Evolutionary conservation across 1,284 basidiomycete genomes (phyloP).

Genomic region (Ceratobasidium sp.): DNA sequence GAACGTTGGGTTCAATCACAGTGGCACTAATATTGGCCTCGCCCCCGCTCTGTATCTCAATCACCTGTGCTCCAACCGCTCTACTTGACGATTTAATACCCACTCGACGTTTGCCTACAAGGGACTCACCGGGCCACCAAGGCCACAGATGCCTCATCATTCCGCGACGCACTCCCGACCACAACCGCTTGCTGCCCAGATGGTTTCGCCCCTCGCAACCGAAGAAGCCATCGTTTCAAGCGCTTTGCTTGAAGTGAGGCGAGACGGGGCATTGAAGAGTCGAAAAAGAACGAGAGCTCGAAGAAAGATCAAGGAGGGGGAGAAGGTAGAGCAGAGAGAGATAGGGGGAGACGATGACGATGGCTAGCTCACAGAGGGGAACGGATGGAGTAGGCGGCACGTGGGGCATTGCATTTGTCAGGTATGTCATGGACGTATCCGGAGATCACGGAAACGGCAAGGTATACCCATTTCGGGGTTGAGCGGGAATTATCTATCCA

Average conservation of each 20-base stretch:
- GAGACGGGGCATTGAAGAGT: conserved; percentile 34
- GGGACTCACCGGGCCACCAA: background rate
- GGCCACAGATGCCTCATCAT: background rate
- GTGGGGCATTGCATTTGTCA: conserved; percentile 41
- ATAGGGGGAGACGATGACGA: conserved; percentile 3
- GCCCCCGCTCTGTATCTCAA: background rate
- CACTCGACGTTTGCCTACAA: background rate
- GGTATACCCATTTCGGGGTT: background rate
- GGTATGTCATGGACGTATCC: background rate
- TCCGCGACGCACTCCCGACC: background rate
- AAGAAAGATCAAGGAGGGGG: background rate
- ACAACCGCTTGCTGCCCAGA: background rate
- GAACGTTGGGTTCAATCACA: background rate
- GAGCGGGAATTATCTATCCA: background rate
- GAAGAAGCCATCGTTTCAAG: conserved; percentile 39
- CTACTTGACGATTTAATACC: background rate
- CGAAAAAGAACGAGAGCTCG: background rate
- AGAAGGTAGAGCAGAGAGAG: background rate
- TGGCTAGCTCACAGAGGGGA: conserved; percentile 5
- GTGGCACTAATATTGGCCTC: background rate
- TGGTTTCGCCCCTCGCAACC: conserved; percentile 23
- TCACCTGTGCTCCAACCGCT: background rate
- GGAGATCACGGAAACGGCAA: conserved; percentile 31
- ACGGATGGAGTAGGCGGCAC: conserved; percentile 35
- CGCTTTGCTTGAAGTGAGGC: conserved; percentile 42